Evolutionary conservation across 176 grass and related monocot genomes (phyloP), one percentile per base, ranked within the genome.

Genomic region (Aegilops tauschii): DNA sequence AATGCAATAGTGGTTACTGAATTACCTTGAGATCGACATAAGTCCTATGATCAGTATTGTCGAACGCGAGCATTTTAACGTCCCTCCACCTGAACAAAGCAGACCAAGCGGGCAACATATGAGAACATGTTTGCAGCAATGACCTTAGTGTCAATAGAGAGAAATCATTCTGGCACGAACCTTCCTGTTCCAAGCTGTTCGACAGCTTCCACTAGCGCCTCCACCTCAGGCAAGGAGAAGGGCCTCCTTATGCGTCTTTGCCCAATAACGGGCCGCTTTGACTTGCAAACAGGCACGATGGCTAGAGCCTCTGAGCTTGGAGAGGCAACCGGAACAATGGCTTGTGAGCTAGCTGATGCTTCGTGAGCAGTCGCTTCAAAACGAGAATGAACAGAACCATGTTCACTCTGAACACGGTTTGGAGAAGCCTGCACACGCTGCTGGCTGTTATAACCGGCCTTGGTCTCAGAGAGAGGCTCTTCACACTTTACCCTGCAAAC

Each of bases 21-120:
- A 49, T 87, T 89, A 97, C 95, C 92, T 97, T 97, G 16, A 97
- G 95, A 35, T 97, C 95, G 62, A 97, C 95, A 52, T 97, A 97
- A 12, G 95, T 97, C 83, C 95, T 87, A 68, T 97, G 95, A 40
- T 92, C 81, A 76, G 86, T 88, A 64, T 84, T 80, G 49, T 89
- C 90, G 56, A 97, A 97, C 9, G 81, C 95, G 34, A 82, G 65
- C 39, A 89, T 97, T 91, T 83, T 77, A 56, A 97, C 95, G 56
- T 94, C 95, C 50, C 95, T 86, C 94, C 94, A 97, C 90, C 94
- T 97, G 68, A 74, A 82, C 76, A 87, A 84, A 85, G 34, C 31
- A 67, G 65, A 83, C 37, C 36, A 84, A 78, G 65, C 52, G 14
- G 9, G 8, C 30, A 9, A 69, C 50, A 61, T 20, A 62, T 83